phyloP scores from a whole-genome alignment of 2,329 filamentous ascomycete species.

The Colletotrichum gloeosporioides region DNA sequence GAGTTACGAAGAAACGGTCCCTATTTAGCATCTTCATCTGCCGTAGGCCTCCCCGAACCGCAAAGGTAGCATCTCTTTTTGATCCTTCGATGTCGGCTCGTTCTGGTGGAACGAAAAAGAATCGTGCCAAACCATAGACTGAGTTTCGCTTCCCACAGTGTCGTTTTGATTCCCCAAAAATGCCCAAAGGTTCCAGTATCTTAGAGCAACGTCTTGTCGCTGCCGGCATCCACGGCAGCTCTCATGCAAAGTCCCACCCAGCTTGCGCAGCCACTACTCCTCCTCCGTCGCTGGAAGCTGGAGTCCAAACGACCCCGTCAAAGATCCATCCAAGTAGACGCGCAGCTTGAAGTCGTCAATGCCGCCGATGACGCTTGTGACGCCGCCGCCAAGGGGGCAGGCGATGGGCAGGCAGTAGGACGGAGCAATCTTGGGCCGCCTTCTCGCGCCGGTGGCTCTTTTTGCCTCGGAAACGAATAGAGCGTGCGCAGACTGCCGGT shows the following conservation, averaged over 20 bases:
- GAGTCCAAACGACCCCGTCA: background rate
- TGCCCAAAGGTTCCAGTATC: background rate
- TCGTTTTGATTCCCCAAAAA: too few species aligned
- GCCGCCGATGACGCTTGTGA: background rate
- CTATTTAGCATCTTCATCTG: background rate
- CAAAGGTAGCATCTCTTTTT: background rate
- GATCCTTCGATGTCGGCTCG: background rate
- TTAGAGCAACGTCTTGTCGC: background rate
- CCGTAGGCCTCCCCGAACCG: background rate
- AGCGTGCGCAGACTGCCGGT: background rate
- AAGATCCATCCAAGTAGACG: background rate
- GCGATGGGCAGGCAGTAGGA: background rate
- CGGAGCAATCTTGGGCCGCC: background rate
- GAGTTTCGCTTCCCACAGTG: too few species aligned
- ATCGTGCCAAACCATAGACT: background rate
- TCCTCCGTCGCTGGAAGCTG: background rate
- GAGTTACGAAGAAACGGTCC: background rate
- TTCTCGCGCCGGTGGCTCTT: background rate
- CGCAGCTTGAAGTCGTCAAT: background rate
- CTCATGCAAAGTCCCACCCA: background rate
- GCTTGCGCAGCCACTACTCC: background rate
- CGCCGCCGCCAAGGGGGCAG: background rate
- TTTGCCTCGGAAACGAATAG: background rate
- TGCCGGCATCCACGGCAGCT: background rate
- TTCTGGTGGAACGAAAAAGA: background rate